phyloP scores from a whole-genome alignment of 163 green algal genomes.

The Coccomyxa subellipsoidea region DNA sequence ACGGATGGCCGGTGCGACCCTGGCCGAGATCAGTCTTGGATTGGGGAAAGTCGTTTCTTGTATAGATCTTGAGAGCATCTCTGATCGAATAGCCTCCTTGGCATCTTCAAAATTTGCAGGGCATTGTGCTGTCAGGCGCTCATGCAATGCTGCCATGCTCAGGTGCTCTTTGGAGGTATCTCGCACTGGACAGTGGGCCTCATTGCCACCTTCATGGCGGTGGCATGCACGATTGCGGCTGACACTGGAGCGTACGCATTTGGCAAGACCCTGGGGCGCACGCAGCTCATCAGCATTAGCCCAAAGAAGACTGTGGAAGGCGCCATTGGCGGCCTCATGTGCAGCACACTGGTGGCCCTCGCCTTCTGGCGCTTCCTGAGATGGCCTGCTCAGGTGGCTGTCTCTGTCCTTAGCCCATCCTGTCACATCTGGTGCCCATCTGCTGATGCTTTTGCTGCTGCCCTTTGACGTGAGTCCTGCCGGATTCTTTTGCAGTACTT shows the following conservation, averaged over 20 bases:
- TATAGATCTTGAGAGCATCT: too few relatives aligned
- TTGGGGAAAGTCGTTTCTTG: too few relatives aligned
- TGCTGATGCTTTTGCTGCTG: too few relatives aligned
- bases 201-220: slow-evolving; percentile 78
- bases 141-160: neutral
- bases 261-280: slow-evolving; percentile 59
- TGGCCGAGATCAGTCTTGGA: too few relatives aligned
- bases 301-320: slow-evolving; percentile 97
- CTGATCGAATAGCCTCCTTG: too few relatives aligned
- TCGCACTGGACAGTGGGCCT: slow-evolving; percentile 86
- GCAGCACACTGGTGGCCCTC: slow-evolving; percentile 57
- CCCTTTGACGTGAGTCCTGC: too few relatives aligned
- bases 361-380: slow-evolving; percentile 42
- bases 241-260: slow-evolving; percentile 90
- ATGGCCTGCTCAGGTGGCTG: slow-evolving; percentile 58
- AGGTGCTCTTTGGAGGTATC: slow-evolving; percentile 47
- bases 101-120: too few relatives aligned
- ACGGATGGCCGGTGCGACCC: slow-evolving; percentile 36
- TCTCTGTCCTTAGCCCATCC: too few relatives aligned
- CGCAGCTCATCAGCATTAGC: slow-evolving; percentile 77
- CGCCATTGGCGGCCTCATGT: slow-evolving; percentile 75
- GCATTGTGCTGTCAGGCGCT: too few relatives aligned
- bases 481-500: too few relatives aligned
- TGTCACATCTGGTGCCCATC: too few relatives aligned
- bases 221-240: slow-evolving; percentile 86